phyloP scores from a whole-genome alignment of 495 filamentous ascomycete genomes.

The Xylaria grammica region DNA sequence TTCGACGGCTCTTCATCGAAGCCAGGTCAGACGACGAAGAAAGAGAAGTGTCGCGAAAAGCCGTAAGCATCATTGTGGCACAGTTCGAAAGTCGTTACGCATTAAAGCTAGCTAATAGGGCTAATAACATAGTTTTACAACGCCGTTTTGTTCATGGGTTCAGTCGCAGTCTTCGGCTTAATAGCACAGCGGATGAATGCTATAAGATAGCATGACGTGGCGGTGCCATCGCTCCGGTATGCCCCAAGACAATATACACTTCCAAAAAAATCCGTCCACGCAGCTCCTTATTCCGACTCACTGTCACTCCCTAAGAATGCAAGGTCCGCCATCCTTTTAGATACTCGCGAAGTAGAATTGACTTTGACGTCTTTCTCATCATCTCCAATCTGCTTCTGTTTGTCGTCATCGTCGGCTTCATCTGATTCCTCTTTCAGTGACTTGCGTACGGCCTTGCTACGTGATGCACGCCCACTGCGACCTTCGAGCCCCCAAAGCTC shows the following conservation, averaged over 20 bases:
- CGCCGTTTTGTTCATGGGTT: constrained; percentile 92
- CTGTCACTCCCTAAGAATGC: constrained; percentile 53
- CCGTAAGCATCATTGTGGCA: constrained; percentile 62
- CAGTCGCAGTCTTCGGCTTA: constrained; percentile 89
- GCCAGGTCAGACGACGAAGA: constrained; percentile 93
- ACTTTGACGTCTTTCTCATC: constrained; percentile 30
- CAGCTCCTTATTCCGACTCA: constrained; percentile 47
- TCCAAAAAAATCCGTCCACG: background rate
- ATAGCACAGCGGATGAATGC: constrained; percentile 73
- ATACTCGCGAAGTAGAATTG: constrained; percentile 33
- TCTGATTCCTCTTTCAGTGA: constrained; percentile 37
- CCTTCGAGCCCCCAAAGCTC: constrained; percentile 71
- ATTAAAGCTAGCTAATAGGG: background rate
- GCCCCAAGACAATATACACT: background rate
- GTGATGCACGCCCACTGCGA: constrained; percentile 38
- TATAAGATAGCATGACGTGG: constrained; percentile 34
- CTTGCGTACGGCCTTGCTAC: constrained; percentile 38
- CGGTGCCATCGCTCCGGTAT: background rate
- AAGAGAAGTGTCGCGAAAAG: constrained; percentile 89
- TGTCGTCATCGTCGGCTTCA: constrained; percentile 40
- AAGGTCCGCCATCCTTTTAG: constrained; percentile 46
- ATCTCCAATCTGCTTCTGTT: constrained; percentile 34
- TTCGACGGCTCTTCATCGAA: constrained; percentile 95
- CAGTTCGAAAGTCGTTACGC: background rate
- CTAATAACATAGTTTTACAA: constrained; percentile 82